Base-by-base conservation (phyloP, 73 alveolate genomes). In the Paramecium sonneborni region DNA sequence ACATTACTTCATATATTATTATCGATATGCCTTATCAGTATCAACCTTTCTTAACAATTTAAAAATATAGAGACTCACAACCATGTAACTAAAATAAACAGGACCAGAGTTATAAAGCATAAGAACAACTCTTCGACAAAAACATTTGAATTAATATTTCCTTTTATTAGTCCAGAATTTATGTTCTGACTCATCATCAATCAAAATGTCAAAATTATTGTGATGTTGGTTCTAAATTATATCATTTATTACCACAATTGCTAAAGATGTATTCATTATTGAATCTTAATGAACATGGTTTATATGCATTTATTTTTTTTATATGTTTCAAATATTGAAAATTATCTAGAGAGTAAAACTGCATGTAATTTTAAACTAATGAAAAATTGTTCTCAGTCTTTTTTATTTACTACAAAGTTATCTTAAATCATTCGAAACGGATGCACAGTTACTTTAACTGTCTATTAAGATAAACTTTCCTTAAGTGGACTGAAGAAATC, bases 351-450 rank as follows among this genome's bases (percentile, higher is more conserved):
- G 86, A 72, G 84, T 62, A 62, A 62, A 72, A 72, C 86, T 35
- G 57, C 24, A 72, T 35, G 57, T 72, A 72, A 28, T 35, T 35
- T 72, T 28, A 72, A 72, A 20, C 55, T 21, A 35, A 72, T 72
- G 86, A 72, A 72, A 34, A 35, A 72, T 62, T 62, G 44, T 30
- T 62, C 84, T 62, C 84, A 62, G 84, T 62, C 84, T 62, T 62
- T 62, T 32, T 62, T 62, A 32, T 62, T 30, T 32, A 12, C 84
- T 32, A 30, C 84, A 62, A 62, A 62, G 84, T 26, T 62, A 26
- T 62, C 84, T 11, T 32, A 62, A 62, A 62, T 62, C 1, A 26
- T 32, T 6, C 1, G 44, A 32, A 32, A 32, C 3, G 48, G 48
- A 26, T 30, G 44, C 6, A 62, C 84, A 11, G 84, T 62, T 5